A percentile compares a stretch with the other conserved stretches of the same genome.
Conservation (phyloP, 2,329 filamentous ascomycete genomes). For the Pseudogymnoascus sp. region DNA sequence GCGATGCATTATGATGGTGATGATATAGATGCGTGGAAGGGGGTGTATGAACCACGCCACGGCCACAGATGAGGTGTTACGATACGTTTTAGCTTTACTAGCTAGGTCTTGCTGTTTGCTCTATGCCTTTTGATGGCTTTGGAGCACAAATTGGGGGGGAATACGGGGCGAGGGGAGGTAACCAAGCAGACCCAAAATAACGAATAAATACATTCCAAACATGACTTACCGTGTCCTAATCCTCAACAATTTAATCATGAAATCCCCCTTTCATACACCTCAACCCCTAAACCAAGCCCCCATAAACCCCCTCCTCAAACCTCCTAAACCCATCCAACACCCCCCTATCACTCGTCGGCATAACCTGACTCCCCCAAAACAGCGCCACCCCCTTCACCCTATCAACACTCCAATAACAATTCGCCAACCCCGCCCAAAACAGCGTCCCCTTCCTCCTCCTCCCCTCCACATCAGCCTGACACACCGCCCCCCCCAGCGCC, state of each 20-base stretch:
- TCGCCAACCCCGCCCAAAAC: slow-evolving; percentile 9
- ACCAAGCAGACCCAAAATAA: neutral
- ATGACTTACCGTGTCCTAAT: neutral
- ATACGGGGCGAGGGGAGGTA: neutral
- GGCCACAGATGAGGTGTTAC: neutral
- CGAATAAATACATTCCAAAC: neutral
- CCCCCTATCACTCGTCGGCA: slow-evolving; percentile 10
- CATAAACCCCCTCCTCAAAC: slow-evolving; percentile 13
- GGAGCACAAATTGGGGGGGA: neutral
- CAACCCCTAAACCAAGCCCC: neutral
- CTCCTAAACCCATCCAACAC: neutral
- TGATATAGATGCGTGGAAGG: neutral
- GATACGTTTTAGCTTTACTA: neutral
- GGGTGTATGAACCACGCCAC: neutral
- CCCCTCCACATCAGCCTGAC: slow-evolving; percentile 5
- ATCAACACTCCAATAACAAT: slow-evolving; percentile 11
- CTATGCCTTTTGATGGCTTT: neutral
- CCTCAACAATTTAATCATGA: neutral
- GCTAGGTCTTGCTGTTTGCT: neutral
- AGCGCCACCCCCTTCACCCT: neutral
- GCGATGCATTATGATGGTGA: neutral
- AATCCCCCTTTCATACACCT: neutral
- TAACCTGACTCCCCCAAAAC: slow-evolving; percentile 11
- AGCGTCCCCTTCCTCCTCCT: slow-evolving; percentile 10
- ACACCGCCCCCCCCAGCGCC: slow-evolving; percentile 9